Evolutionary conservation across 1,139 yeast genomes (phyloP).

Genomic region (Yamadazyma jaroonii): DNA sequence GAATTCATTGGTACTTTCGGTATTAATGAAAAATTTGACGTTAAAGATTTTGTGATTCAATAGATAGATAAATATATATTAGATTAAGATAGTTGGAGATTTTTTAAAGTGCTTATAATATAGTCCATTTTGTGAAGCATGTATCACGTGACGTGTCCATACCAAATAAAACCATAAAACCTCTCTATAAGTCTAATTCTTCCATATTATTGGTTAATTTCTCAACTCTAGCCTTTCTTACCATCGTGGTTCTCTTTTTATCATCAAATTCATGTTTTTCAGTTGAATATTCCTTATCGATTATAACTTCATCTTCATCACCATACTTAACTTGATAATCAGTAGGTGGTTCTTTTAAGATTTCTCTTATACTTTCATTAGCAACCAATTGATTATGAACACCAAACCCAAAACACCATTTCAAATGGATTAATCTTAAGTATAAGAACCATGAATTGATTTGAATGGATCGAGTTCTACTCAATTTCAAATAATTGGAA

Average conservation of each 20-base stretch:
- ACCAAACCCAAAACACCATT: constrained; percentile 72
- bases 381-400: constrained; percentile 59
- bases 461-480: constrained; percentile 55
- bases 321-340: constrained; percentile 32
- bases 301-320: constrained; percentile 10
- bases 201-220: constrained; percentile 31
- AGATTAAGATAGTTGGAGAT: too few relatives aligned
- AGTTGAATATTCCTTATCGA: constrained; percentile 9
- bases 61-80: constrained; percentile 10
- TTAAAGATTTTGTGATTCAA: constrained; percentile 25
- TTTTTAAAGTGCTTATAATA: too few relatives aligned
- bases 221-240: constrained; percentile 34
- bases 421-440: constrained; percentile 57
- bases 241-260: constrained; percentile 29
- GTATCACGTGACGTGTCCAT: too few relatives aligned
- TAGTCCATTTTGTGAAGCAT: too few relatives aligned
- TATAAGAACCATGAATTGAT: constrained; percentile 67
- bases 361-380: constrained; percentile 43
- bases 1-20: constrained; percentile 65
- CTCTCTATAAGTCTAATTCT: constrained; percentile 18
- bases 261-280: constrained; percentile 22
- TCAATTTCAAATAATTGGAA: constrained; percentile 51
- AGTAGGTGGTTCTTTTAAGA: constrained; percentile 41
- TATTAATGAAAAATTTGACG: constrained; percentile 37
- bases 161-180: too few relatives aligned